Evolutionary conservation across 2,329 filamentous ascomycete genomes (phyloP), one percentile per base, ranked within the genome.

Genomic region (Colletotrichum ledebouriae): DNA sequence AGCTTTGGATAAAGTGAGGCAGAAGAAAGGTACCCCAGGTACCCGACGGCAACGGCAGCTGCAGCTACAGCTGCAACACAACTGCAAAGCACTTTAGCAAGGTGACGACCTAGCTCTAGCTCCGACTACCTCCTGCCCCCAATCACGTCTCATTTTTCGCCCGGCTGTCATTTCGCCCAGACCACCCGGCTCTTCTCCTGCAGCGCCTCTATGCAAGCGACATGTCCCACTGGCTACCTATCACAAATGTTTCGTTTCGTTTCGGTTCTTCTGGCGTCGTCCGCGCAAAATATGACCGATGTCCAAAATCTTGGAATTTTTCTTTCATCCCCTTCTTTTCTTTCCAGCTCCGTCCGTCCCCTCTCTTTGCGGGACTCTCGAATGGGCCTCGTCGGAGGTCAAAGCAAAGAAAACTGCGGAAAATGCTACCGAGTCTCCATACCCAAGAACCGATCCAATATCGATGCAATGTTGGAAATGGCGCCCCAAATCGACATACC

Each of bases 161-260:
- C 17, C 37, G 50, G 52, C 41, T 67, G 44, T 57, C 63, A 62
- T 52, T 63, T 63, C 52, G 50, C 64, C 59, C 46, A 57, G 59
- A 67, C 64, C 52, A 63, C 37, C 64, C 46, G 64, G 64, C 37
- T 67, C 59, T 37, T 57, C 44, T 63, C 41, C 64, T 59, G 59
- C 44, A 58, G 59, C 64, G 53, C 64, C 41, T 42, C 50, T n/a
- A 56, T 56, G 59, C 59, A 53, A 20, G 39, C 53, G 20, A 34
- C 20, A 57, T 34, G 58, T 34, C 42, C 47, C 52, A 33, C 42
- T 42, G 44, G 22, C 42, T 37, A 53, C 34, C 44, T 50, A 53
- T 55, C 53, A 55, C 33, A 39, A 41, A 39, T 59, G 59, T 67
- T 67, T 67, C 53, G 59, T 67, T 67, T 67, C 59, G 53, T 64